Base-by-base conservation (phyloP, 306 rosid species). In the Begonia masoniana region DNA sequence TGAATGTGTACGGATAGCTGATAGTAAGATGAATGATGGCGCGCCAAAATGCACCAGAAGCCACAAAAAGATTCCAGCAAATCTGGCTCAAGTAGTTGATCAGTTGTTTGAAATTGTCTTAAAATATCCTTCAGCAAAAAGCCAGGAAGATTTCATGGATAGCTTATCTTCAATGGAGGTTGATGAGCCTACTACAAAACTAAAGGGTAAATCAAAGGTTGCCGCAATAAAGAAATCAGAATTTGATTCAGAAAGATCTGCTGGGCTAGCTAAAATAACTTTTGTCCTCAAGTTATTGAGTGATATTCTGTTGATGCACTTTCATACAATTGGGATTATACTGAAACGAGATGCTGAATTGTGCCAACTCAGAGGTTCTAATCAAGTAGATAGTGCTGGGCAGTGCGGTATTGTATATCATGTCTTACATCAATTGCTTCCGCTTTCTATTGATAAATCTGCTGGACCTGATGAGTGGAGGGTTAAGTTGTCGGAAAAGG, bases 391-490 rank as follows among this genome's bases (percentile, higher is more conserved):
- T 62, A 50, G 63, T 71, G 72, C 69, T 83, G 86, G 79, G 55
- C 77, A 73, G 57, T 66, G 74, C 65, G 99, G 95, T 63, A 72
- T 92, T 64, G 63, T 92, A 43, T 78, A 86, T 69, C 95, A 92
- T 57, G 79, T 87, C 15, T 60, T 83, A 51, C 93, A 92, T 74
- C 72, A 64, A 51, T 65, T 92, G 68, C 82, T 92, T 56, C 93
- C 99, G 4, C 81, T 75, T 45, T 80, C 95, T 51, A 73, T 71
- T 56, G 88, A 86, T 70, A 83, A 85, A 70, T 83, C 88, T 76
- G 94, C 92, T 46, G 99, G 99, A 58, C 86, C 96, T 57, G 93
- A 82, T 75, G 96, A 83, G 54, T 92, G 99, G 99, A 92, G 96
- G 79, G 82, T 75, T 55, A 87, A 92, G 71, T 62, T 92, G 72